Conservation (phyloP, 129 eudicot genomes). For the sunflower (Helianthus annuus) region HanXRQr2.0-SUNRISE NC_035443.2:47618325-47618824, state of each 20-base stretch:
- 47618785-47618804: conserved; percentile 21
- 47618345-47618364: conserved; percentile 36
- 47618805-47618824: conserved; percentile 31
- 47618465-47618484: conserved; percentile 35
- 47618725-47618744: conserved; percentile 49
- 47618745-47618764: conserved; percentile 33
- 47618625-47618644: conserved; percentile 47
- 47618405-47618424: conserved; percentile 47
- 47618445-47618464: conserved; percentile 36
- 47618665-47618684: conserved; percentile 44
- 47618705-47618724: conserved; percentile 50
- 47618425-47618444: conserved; percentile 31
- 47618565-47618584: conserved; percentile 43
- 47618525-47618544: conserved; percentile 30
- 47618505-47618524: conserved; percentile 37
- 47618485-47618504: conserved; percentile 43
- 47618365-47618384: conserved; percentile 25
- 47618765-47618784: conserved; percentile 43
- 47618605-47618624: conserved; percentile 56
- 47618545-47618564: conserved; percentile 58
- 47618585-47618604: conserved; percentile 34
- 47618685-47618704: conserved; percentile 54
- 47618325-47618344: conserved; percentile 33
- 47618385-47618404: conserved; percentile 54
- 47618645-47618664: conserved; percentile 33